Evolutionary conservation across 2,329 filamentous ascomycete genomes (phyloP), one percentile per base, ranked within the genome.

Genomic region (Anisogramma anomala): DNA sequence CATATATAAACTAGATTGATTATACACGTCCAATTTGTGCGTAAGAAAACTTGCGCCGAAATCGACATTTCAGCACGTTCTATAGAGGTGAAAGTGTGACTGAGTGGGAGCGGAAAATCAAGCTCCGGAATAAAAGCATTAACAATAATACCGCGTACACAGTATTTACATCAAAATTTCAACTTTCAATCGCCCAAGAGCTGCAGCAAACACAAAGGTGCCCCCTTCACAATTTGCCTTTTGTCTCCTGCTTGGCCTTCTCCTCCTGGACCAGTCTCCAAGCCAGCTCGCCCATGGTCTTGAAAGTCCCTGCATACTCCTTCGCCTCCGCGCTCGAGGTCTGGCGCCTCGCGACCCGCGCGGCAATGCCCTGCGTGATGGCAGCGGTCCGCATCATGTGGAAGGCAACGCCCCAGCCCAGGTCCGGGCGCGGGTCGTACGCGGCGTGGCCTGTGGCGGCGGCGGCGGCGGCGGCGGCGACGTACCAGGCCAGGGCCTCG

Each of bases 281-380:
- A 5, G 86, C 84, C 52, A 82, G 69, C 60, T 85, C 71, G 0
- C 82, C 87, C 66, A 89, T 75, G 17, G 83, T 79, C 33, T 66
- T 70, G 63, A 84, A 79, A 58, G 76, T 74, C 41, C 65, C 66
- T 0, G 72, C 86, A 61, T 94, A 84, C 31, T 78, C 71, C 51
- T 69, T 73, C 6, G 91, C 91, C 58, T 82, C 75, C 43, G 77
- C 82, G 59, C 86, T 94, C 62, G 87, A 94, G 27, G 91, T 91
- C 69, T 96, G 89, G 36, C 89, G 68, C 35, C 74, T 65, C 19
- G 91, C 91, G 59, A 83, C 83, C 49, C 91, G 68, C 36, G 91
- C 91, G 36, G 88, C 88, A 58, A 98, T 96, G 3, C 91, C 91
- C 66, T 98, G 91, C 52, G 69, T 74, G 48, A 83, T 77, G 37